Conservation (phyloP, 1,284 basidiomycete genomes). For the Papiliotrema nemorosa region DNA sequence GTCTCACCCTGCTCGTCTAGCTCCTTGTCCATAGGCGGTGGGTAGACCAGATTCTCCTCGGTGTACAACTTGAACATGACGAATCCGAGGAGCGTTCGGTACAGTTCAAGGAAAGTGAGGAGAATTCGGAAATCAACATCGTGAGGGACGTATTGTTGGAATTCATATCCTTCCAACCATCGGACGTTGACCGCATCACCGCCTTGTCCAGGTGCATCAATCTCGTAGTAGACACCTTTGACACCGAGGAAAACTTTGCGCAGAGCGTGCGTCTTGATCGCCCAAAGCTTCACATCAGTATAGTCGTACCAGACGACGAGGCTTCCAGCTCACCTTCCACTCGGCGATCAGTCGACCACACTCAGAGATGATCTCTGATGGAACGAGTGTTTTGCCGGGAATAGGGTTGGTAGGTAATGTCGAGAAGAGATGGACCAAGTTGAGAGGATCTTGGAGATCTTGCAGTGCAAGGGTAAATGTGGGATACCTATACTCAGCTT, state of each 20-base stretch:
- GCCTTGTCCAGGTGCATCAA: constrained; percentile 66
- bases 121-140: constrained; percentile 99
- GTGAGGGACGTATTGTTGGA: constrained; percentile 90
- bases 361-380: constrained; percentile 81
- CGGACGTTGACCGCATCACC: constrained; percentile 76
- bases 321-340: constrained; percentile 56
- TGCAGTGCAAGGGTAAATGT: constrained; percentile 94
- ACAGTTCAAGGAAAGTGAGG: constrained; percentile 96
- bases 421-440: constrained; percentile 89
- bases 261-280: constrained; percentile 82
- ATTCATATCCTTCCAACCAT: constrained; percentile 97
- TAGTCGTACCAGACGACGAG: background rate
- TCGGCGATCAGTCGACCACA: constrained; percentile 84
- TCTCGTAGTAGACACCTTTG: constrained; percentile 98
- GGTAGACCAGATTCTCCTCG: constrained; percentile 90
- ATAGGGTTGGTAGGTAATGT: constrained; percentile 75
- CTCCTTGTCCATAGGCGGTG: constrained; percentile 78
- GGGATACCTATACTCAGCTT: constrained; percentile 67
- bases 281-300: constrained; percentile 67
- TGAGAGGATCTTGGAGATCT: constrained; percentile 96
- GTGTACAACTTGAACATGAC: constrained; percentile 97
- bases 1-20: constrained; percentile 87
- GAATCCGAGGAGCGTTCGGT: constrained; percentile 94
- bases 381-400: constrained; percentile 60
- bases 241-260: constrained; percentile 95